These are phyloP conservation scores for Colletotrichum cereale DNA, from an alignment of 2,329 filamentous ascomycete species.

Conservation along the genomic window DNA sequence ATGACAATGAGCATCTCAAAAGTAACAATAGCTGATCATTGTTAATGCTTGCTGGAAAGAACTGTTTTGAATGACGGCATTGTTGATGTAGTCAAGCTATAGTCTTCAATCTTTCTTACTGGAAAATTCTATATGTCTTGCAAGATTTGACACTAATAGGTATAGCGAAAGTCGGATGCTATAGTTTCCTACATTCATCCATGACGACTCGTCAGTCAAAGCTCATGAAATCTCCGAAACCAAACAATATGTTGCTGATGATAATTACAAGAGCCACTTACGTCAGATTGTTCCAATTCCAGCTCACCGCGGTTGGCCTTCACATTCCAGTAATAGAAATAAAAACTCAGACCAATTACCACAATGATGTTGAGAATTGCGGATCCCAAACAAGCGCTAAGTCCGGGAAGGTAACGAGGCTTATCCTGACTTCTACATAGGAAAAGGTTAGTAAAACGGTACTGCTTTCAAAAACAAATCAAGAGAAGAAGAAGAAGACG, in stretches of 20 bases:
- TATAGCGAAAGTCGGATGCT: conserved; percentile 34
- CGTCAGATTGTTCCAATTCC: conserved; percentile 35
- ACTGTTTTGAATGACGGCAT: too few species aligned
- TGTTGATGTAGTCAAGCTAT: background rate
- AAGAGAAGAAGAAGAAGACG: too few species aligned
- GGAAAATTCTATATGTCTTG: too few species aligned
- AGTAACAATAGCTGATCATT: too few species aligned
- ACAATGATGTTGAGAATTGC: conserved; percentile 29
- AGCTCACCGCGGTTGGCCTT: conserved; percentile 21
- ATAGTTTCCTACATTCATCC: conserved; percentile 20
- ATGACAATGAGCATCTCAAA: too few species aligned
- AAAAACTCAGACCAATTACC: conserved; percentile 14
- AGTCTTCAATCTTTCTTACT: background rate
- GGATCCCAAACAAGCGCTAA: conserved; percentile 29
- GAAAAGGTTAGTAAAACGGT: background rate
- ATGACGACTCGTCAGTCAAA: background rate
- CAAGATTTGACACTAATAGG: background rate
- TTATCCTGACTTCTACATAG: conserved; percentile 25
- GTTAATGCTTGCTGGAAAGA: too few species aligned
- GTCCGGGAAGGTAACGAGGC: conserved; percentile 25
- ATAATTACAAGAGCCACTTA: background rate
- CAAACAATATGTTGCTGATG: background rate
- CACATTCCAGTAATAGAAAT: conserved; percentile 28
- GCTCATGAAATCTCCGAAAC: background rate
- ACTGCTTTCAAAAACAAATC: too few species aligned